Percentiles rank a stretch among this genome's conserved stretches.
These are phyloP conservation scores for Saturnispora sekii DNA, from an alignment of 805 yeast species.

Conservation along the genomic window DNA sequence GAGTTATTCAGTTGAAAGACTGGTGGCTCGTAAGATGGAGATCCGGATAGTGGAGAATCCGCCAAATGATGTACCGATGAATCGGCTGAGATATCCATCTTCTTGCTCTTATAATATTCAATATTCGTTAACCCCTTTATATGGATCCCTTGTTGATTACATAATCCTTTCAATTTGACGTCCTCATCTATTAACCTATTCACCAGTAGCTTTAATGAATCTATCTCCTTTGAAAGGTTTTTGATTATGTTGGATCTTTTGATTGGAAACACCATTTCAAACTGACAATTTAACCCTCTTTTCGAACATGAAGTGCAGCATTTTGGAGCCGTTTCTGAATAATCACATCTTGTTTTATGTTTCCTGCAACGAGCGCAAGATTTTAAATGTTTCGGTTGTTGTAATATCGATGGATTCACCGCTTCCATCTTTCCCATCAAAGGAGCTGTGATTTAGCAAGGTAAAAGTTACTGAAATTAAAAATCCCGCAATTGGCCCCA, in stretches of 20 bases:
- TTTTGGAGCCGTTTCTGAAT: slow-evolving; percentile 37
- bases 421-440: background rate
- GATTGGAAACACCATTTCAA: slow-evolving; percentile 47
- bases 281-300: slow-evolving; percentile 40
- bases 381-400: slow-evolving; percentile 36
- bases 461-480: background rate
- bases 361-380: slow-evolving; percentile 58
- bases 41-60: background rate
- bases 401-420: slow-evolving; percentile 6
- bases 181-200: slow-evolving; percentile 23
- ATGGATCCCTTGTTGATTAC: slow-evolving; percentile 19
- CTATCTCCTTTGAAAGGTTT: slow-evolving; percentile 25
- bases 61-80: background rate
- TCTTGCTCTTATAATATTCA: slow-evolving; percentile 6
- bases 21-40: background rate
- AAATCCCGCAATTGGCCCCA: background rate
- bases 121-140: slow-evolving; percentile 26
- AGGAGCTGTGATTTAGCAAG: too few species aligned
- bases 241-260: slow-evolving; percentile 36
- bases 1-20: slow-evolving; percentile 3
- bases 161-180: slow-evolving; percentile 16
- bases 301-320: slow-evolving; percentile 51
- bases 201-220: slow-evolving; percentile 23
- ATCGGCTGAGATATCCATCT: background rate
- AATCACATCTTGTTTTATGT: slow-evolving; percentile 61